Evolutionary conservation across 2,329 filamentous ascomycete genomes (phyloP).

Genomic region (Epichloe scottii): DNA sequence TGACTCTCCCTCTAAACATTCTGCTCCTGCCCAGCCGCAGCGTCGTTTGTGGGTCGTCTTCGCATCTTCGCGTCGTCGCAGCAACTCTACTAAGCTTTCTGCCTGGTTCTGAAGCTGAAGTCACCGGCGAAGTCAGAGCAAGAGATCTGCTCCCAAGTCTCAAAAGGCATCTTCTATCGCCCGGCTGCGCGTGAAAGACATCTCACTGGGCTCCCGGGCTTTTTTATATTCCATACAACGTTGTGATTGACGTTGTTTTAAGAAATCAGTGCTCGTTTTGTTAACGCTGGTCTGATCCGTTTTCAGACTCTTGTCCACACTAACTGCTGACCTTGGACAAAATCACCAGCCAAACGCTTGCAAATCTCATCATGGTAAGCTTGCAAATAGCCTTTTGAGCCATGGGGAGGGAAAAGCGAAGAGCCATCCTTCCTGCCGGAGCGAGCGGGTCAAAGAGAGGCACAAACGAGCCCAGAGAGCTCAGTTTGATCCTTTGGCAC

Average conservation of each 20-base stretch:
- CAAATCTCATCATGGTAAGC: slow-evolving; percentile 3
- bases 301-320: not conserved
- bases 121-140: not conserved
- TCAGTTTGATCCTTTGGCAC: slow-evolving; percentile 21
- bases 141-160: not conserved
- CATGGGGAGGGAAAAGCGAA: slow-evolving; percentile 26
- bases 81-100: not conserved
- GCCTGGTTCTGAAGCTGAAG: not conserved
- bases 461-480: slow-evolving; percentile 21
- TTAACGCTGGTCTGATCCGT: not conserved
- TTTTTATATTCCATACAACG: not conserved
- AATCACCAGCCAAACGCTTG: not conserved
- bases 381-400: slow-evolving; percentile 2
- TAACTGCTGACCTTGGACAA: not conserved
- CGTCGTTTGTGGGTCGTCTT: not conserved
- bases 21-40: not conserved
- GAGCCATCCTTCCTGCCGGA: slow-evolving; percentile 12
- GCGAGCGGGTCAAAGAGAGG: slow-evolving; percentile 23
- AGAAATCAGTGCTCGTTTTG: not conserved
- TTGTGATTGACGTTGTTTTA: not conserved
- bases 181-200: not conserved
- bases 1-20: not conserved
- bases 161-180: not conserved
- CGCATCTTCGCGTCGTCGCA: not conserved
- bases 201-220: not conserved